Evolutionary conservation across 352 stramenopile genomes (phyloP).

Genomic region (Phytophthora pisi): DNA sequence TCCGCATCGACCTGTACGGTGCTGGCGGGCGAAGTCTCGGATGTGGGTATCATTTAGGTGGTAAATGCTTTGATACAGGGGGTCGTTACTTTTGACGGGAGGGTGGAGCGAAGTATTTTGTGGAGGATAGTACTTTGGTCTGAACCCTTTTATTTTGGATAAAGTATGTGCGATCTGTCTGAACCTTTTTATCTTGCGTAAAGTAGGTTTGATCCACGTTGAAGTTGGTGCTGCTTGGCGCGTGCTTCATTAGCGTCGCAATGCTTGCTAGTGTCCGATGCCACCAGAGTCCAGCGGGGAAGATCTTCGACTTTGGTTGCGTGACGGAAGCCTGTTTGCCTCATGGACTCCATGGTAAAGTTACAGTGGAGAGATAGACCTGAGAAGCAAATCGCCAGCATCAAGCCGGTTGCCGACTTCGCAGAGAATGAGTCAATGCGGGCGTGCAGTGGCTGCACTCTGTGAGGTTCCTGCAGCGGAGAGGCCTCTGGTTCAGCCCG

Average conservation of each 20-base stretch:
- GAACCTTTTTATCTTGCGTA: background rate
- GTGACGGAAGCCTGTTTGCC: background rate
- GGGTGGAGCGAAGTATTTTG: slow-evolving; percentile 9
- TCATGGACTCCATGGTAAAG: background rate
- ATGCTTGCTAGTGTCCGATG: background rate
- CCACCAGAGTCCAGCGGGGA: slow-evolving; percentile 7
- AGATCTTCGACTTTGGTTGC: slow-evolving; percentile 14
- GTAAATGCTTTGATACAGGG: background rate
- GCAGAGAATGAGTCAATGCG: slow-evolving; percentile 19
- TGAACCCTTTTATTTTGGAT: slow-evolving; percentile 21
- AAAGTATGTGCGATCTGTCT: slow-evolving; percentile 17
- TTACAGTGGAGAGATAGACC: background rate
- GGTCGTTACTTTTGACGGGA: slow-evolving; percentile 12
- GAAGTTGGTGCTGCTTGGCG: slow-evolving; percentile 8
- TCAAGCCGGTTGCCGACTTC: background rate
- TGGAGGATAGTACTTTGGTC: slow-evolving; percentile 3
- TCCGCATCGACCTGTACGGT: slow-evolving; percentile 8
- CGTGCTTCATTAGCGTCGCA: background rate
- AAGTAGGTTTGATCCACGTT: background rate
- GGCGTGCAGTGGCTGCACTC: background rate
- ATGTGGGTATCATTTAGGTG: slow-evolving; percentile 15
- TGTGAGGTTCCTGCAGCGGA: background rate
- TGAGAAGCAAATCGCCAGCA: slow-evolving; percentile 17
- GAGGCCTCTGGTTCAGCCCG: background rate
- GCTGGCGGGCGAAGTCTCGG: slow-evolving; percentile 9